Percentiles rank a stretch among this genome's conserved stretches.
phyloP scores from a whole-genome alignment of 257 asterid genomes.

The Forsythia suspensa region DNA sequence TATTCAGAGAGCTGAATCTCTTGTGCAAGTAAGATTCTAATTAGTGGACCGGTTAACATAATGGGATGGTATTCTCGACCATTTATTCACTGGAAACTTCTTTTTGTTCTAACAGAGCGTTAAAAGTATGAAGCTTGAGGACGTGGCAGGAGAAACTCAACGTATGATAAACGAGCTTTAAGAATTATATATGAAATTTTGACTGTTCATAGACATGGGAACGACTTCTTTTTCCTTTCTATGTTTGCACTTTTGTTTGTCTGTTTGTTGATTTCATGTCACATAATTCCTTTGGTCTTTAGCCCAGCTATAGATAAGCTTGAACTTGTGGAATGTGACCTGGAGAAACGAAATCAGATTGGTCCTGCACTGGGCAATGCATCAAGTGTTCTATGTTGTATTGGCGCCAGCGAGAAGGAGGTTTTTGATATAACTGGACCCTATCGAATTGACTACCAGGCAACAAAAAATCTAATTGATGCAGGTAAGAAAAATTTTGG shows the following conservation, averaged over 20 bases:
- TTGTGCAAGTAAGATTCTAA: constrained; percentile 60
- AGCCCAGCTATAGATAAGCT: constrained; percentile 99
- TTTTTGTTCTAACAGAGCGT: constrained; percentile 61
- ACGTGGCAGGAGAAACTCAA: constrained; percentile 49
- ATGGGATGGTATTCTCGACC: neutral
- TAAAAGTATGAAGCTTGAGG: constrained; percentile 60
- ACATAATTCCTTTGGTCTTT: constrained; percentile 65
- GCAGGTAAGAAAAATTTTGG: constrained; percentile 55
- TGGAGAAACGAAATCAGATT: constrained; percentile 73
- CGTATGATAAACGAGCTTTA: constrained; percentile 55
- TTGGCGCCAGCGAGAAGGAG: constrained; percentile 99
- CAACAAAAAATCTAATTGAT: constrained; percentile 85
- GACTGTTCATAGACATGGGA: constrained; percentile 12
- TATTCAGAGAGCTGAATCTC: constrained; percentile 76
- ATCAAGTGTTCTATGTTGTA: constrained; percentile 83
- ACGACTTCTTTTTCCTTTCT: neutral
- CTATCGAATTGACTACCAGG: constrained; percentile 80
- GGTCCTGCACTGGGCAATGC: constrained; percentile 71
- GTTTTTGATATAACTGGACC: constrained; percentile 82
- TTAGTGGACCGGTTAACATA: neutral
- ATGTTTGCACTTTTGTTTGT: constrained; percentile 1
- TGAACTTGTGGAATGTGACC: constrained; percentile 92
- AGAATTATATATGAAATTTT: constrained; percentile 5
- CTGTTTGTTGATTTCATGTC: constrained; percentile 26
- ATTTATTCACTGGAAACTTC: constrained; percentile 16